Conservation (phyloP, 345 rosid species). For the Eutrema heterophyllum region DNA sequence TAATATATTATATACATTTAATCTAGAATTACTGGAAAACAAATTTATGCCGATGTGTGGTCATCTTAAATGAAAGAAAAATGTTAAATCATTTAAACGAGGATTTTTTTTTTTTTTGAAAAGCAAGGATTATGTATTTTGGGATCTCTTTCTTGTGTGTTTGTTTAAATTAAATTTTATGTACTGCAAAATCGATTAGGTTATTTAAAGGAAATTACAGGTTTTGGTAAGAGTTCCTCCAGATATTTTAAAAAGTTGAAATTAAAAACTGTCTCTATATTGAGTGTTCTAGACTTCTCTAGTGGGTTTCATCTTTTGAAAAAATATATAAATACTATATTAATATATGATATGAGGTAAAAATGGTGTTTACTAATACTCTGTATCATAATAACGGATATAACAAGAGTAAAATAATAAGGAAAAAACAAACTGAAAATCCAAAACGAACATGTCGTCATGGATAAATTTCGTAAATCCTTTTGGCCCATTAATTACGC, state of each 20-base stretch:
- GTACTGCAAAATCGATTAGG: not conserved
- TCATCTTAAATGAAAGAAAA: not conserved
- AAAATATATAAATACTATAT: no score
- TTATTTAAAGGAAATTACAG: not conserved
- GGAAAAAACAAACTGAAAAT: not conserved
- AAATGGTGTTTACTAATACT: not conserved
- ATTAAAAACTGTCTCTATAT: not conserved
- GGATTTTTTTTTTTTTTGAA: not conserved
- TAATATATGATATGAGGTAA: not conserved
- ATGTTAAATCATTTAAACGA: not conserved
- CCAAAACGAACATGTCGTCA: not conserved
- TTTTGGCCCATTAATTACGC: conserved; percentile 10
- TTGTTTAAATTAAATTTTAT: not conserved
- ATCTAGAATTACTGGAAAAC: not conserved
- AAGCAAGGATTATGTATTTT: not conserved
- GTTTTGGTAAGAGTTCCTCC: not conserved
- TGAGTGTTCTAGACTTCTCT: not conserved
- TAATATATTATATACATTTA: no score
- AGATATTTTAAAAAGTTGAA: not conserved
- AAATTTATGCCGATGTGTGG: not conserved
- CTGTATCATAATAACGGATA: no score
- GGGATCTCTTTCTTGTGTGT: not conserved
- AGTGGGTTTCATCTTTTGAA: not conserved
- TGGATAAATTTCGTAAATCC: not conserved
- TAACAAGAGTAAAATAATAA: not conserved